Base-by-base conservation (phyloP, 2,329 filamentous ascomycete species). In the Orbilia brochopaga region DNA sequence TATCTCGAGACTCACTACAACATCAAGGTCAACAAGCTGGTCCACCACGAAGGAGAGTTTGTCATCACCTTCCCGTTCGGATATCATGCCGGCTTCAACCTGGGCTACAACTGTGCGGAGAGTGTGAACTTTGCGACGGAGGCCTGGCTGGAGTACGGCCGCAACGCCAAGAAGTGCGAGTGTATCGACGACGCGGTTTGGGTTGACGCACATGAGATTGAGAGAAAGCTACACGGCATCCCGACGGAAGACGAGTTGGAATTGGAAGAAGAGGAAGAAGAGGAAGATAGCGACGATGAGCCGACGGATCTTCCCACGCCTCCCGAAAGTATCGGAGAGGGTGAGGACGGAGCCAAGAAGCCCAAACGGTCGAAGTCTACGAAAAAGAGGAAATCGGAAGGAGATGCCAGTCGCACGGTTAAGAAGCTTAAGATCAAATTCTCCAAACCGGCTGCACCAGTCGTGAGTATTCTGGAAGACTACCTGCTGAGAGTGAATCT, bases 21-120 rank as follows among this genome's bases (percentile, higher is more conserved):
- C 75, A 97, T 99, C 81, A 93, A 90, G 63, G 95, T 97, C 78
- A 99, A 99, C 82, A 93, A 91, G 78, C 86, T 95, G 73, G 90
- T 97, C 11, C 95, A 96, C 55, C 92, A 96, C 76, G 94, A 96
- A 73, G 93, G 94, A 70, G 94, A 99, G 78, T 99, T 99, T 75
- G 92, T 99, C 73, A 96, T 99, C 74, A 99, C 94, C 0, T 99
- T 96, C 78, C 94, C 94, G 0, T 99, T 97, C 77, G 94, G 94
- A 21, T 99, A 99, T 79, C 94, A 99, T 78, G 99, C 94, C 3
- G 94, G 94, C 2, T 99, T 95, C 80, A 99, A 99, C 76, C 83
- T 99, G 40, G 94, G 95, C 15, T 99, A 99, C 82, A 99, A 99
- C 79, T 99, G 94, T 80, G 94, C 94, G 27, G 94, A 99, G 79